phyloP scores from a whole-genome alignment of 1,284 basidiomycete genomes.

The Vanrija sp. region DNA sequence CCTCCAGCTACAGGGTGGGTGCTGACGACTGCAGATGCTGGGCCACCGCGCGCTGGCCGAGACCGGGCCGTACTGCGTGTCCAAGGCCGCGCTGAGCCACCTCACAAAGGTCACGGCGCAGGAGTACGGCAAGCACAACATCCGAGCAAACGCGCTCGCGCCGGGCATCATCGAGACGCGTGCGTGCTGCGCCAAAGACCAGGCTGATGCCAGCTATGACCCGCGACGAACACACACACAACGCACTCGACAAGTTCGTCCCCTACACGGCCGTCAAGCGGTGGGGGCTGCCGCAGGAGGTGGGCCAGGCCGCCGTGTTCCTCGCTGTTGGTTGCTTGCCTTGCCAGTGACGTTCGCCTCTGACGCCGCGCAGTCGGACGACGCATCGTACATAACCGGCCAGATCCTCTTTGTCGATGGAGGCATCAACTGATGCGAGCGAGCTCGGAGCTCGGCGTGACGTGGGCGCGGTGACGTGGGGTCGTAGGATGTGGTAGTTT shows the following conservation, averaged over 20 bases:
- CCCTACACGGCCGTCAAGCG: not conserved
- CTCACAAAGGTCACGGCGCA: not conserved
- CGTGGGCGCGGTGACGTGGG: too few relatives aligned
- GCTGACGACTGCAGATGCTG: not conserved
- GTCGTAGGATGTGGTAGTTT: too few relatives aligned
- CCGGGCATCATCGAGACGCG: conserved; percentile 1
- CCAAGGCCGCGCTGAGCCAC: conserved; percentile 5
- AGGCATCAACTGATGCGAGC: not conserved
- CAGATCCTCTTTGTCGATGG: conserved; percentile 4
- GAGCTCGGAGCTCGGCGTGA: too few relatives aligned
- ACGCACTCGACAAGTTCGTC: not conserved
- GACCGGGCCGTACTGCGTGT: not conserved
- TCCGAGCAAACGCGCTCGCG: conserved; percentile 1
- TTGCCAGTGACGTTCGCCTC: not conserved
- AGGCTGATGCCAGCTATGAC: too few relatives aligned
- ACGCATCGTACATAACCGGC: conserved; percentile 8
- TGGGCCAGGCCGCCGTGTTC: conserved; percentile 2
- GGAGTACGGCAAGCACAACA: conserved; percentile 2
- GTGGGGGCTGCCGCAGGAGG: conserved; percentile 3
- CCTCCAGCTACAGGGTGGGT: not conserved
- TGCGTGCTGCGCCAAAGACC: not conserved
- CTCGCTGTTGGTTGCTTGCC: not conserved
- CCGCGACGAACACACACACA: not conserved
- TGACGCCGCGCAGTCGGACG: not conserved
- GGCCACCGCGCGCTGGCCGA: not conserved